Percentiles rank a stretch among this genome's conserved stretches.
Conservation (phyloP, 768 basidiomycete genomes). For the Steccherinum ochraceum region DNA sequence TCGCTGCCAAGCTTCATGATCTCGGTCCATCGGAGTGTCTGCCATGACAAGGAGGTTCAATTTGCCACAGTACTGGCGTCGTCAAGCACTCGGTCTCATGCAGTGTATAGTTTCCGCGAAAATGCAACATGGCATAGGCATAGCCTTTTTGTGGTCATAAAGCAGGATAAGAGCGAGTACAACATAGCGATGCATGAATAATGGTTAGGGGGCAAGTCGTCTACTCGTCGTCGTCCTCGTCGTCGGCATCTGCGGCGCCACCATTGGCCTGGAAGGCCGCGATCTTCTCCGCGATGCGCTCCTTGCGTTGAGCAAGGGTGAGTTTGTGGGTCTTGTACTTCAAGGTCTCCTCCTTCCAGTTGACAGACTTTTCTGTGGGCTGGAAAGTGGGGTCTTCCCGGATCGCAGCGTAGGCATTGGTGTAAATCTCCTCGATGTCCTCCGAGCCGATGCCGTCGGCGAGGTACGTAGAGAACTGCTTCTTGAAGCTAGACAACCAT, state of each 20-base stretch:
- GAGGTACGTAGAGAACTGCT: constrained; percentile 93
- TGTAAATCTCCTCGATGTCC: constrained; percentile 95
- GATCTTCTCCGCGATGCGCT: constrained; percentile 82
- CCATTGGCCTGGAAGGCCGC: constrained; percentile 78
- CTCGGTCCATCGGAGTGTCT: too few relatives aligned
- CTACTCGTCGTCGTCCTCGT: constrained; percentile 61
- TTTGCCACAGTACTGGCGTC: too few relatives aligned
- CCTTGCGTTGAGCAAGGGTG: constrained; percentile 71
- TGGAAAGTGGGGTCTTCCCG: constrained; percentile 91
- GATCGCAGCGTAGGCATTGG: constrained; percentile 89
- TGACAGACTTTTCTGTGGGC: constrained; percentile 80
- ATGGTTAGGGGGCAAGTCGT: constrained; percentile 11
- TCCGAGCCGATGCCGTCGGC: constrained; percentile 94
- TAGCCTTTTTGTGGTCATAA: constrained; percentile 16
- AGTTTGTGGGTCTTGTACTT: constrained; percentile 68
- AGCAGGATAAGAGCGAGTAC: constrained; percentile 14
- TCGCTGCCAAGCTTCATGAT: too few relatives aligned
- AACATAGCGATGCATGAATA: constrained; percentile 11
- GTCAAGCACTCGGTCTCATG: too few relatives aligned
- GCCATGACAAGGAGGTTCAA: too few relatives aligned
- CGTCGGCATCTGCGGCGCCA: constrained; percentile 34
- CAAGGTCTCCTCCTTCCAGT: constrained; percentile 84
- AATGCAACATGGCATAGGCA: constrained; percentile 8
- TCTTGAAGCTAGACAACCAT: constrained; percentile 78
- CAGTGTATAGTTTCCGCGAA: background rate